Percentiles rank a stretch among this genome's conserved stretches.
Evolutionary conservation across 352 stramenopile genomes (phyloP).

Genomic region (Phytopythium sindhum): DNA sequence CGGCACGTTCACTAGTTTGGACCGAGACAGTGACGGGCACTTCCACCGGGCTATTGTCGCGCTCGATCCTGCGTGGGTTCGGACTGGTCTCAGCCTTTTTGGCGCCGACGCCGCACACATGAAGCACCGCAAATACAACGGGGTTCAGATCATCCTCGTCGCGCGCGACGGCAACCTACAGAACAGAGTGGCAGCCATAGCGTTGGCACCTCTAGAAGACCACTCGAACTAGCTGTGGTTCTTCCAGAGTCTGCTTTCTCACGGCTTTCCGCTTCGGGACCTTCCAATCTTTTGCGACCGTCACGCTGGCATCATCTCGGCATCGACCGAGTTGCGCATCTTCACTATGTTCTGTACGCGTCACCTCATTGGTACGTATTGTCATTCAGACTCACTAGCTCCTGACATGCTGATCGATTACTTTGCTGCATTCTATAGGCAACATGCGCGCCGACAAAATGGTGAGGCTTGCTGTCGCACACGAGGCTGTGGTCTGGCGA

Average conservation of each 20-base stretch:
- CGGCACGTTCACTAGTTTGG: neutral
- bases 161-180: constrained; percentile 18
- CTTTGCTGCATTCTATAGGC: constrained; percentile 6
- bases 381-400: no score
- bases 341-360: constrained; percentile 17
- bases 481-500: constrained; percentile 7
- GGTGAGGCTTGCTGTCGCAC: constrained; percentile 7
- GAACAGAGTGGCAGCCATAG: constrained; percentile 17
- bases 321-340: neutral
- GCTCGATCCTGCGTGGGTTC: constrained; percentile 10
- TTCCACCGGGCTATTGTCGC: constrained; percentile 14
- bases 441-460: constrained; percentile 19
- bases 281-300: constrained; percentile 19
- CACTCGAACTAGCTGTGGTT: constrained; percentile 21
- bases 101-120: constrained; percentile 16
- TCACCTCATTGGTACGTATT: constrained; percentile 1
- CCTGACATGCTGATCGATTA: neutral
- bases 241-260: constrained; percentile 8
- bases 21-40: neutral
- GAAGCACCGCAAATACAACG: no score
- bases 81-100: constrained; percentile 8
- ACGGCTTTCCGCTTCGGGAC: constrained; percentile 10
- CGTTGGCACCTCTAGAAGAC: constrained; percentile 9
- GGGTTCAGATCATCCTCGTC: constrained; percentile 18
- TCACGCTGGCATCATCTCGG: constrained; percentile 10